Evolutionary conservation across 371 early-diverging fungal genomes (phyloP), one percentile per base, ranked within the genome.

Genomic region (Mortierella sp.): DNA sequence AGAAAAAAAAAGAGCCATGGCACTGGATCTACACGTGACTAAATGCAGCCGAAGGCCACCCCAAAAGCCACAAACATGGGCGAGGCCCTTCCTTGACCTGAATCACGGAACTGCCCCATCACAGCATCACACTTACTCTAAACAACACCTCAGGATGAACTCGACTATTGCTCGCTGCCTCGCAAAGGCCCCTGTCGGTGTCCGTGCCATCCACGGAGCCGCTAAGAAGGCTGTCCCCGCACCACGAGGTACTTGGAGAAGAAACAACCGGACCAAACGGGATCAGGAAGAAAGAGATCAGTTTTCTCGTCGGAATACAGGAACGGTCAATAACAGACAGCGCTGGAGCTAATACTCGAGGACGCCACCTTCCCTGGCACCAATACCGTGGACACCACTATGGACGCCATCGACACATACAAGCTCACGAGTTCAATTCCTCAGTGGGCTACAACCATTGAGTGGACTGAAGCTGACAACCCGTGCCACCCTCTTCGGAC

Each of bases 221-320:
- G 50, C 77, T 54, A 85, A 75, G 76, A 84, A 85, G 77, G 14
- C 81, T 10, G 69, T 85, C 13, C 86, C 86, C 4, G 79, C 79
- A 55, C 81, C 86, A 74, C 51, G 86, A 78, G 86, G 86, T 85
- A 85, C 61, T 31, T 10, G 11, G 46, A 48, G 28, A 19, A 6
- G 28, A 26, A 6, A 21, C 69, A 31, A 44, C 11, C 16, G 37
- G 0, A 31, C 71, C 50, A 50, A 70, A n/a, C 34, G 44, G 76
- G 64, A 67, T 26, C 51, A 44, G 40, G 28, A 59, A 55, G 59
- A 73, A 46, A 16, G 37, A 21, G 67, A 67, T 67, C 67, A 40
- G 40, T 10, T 37, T 67, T 64, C 3, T 28, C 40, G 3, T 57
- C 57, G 61, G 61, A 61, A 50, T 14, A 31, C 61, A 61, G 24